These are phyloP conservation scores for Scheffersomyces stambukii DNA, from an alignment of 1,139 yeast species.

Conservation along the genomic window DNA sequence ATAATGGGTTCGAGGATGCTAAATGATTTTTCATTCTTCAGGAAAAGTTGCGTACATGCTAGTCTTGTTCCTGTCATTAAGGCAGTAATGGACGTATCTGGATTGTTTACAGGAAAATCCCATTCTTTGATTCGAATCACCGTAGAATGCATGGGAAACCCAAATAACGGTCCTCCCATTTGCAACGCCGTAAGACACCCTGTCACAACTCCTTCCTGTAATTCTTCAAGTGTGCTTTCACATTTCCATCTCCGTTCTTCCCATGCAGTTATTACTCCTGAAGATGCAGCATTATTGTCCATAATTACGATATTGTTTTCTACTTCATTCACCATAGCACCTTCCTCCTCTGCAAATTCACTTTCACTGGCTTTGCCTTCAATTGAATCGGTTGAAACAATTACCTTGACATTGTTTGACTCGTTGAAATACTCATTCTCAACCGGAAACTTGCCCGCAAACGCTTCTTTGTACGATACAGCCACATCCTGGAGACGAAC, in stretches of 20 bases:
- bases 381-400: slow-evolving; percentile 52
- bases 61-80: slow-evolving; percentile 30
- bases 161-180: slow-evolving; percentile 67
- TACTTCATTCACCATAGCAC: slow-evolving; percentile 30
- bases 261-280: slow-evolving; percentile 20
- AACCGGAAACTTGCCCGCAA: slow-evolving; percentile 17
- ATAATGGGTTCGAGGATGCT: slow-evolving; percentile 81
- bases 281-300: slow-evolving; percentile 26
- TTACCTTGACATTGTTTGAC: slow-evolving; percentile 30
- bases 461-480: slow-evolving; percentile 84
- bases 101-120: slow-evolving; percentile 53
- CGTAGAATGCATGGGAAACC: slow-evolving; percentile 63
- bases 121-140: slow-evolving; percentile 49
- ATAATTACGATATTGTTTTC: slow-evolving; percentile 37
- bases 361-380: too few relatives aligned
- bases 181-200: slow-evolving; percentile 73
- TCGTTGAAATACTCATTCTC: slow-evolving; percentile 11
- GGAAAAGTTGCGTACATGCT: slow-evolving; percentile 31
- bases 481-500: slow-evolving; percentile 77
- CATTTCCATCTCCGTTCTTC: slow-evolving; percentile 50
- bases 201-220: slow-evolving; percentile 51
- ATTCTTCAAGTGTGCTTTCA: slow-evolving; percentile 41
- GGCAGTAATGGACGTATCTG: slow-evolving; percentile 20
- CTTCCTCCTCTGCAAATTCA: slow-evolving; percentile 38
- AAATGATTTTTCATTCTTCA: slow-evolving; percentile 26